A percentile compares a stretch with the other conserved stretches of the same genome.
phyloP scores from a whole-genome alignment of 345 rosid genomes.

The Citrus sinensis region DVS_A1.0 CM039168.1:2275501-2276000 shows the following conservation, averaged over 20 bases:
- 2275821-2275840: neutral
- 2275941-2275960: neutral
- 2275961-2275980: neutral
- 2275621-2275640: too few species aligned
- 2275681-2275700: too few species aligned
- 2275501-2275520: neutral
- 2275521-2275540: neutral
- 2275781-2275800: too few species aligned
- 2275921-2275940: neutral
- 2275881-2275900: too few species aligned
- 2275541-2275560: neutral
- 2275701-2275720: too few species aligned
- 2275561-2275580: neutral
- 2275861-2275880: neutral
- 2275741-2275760: too few species aligned
- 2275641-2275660: too few species aligned
- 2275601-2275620: too few species aligned
- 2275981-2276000: neutral
- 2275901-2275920: neutral
- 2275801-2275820: too few species aligned
- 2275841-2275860: neutral
- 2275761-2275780: too few species aligned
- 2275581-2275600: neutral
- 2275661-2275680: too few species aligned
- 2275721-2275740: too few species aligned